Conservation (phyloP, 805 yeast species). For the Lipomyces yamadae region DNA sequence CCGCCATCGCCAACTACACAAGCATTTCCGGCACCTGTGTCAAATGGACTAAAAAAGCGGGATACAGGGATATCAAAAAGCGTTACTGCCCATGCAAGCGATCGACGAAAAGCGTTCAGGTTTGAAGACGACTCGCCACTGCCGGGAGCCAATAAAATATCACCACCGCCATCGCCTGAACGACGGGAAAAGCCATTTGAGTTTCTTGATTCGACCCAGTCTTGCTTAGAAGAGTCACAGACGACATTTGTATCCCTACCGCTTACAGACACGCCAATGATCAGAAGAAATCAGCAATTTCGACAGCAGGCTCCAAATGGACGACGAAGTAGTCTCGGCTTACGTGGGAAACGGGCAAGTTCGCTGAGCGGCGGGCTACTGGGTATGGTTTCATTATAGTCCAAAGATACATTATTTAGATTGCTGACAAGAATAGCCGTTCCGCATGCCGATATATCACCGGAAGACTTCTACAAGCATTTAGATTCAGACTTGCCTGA, state of each 20-base stretch:
- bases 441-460: conserved; percentile 66
- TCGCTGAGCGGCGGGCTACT: conserved; percentile 74
- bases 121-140: conserved; percentile 13
- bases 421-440: conserved; percentile 49
- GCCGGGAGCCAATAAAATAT: neutral
- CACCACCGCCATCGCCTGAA: neutral
- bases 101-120: conserved; percentile 5
- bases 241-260: conserved; percentile 44
- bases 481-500: conserved; percentile 67
- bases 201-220: conserved; percentile 2
- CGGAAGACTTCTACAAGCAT: conserved; percentile 61
- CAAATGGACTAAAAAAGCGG: neutral
- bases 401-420: neutral
- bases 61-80: neutral
- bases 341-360: conserved; percentile 71
- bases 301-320: conserved; percentile 40
- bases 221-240: conserved; percentile 16
- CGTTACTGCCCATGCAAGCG: neutral
- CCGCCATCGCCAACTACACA: conserved; percentile 14
- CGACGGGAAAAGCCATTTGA: neutral
- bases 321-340: conserved; percentile 43
- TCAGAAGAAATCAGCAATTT: conserved; percentile 47
- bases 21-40: neutral
- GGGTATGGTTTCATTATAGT: conserved; percentile 22
- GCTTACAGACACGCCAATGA: conserved; percentile 49